phyloP scores from a whole-genome alignment of 2,329 filamentous ascomycete species.

The Curvularia spicifera region DNA sequence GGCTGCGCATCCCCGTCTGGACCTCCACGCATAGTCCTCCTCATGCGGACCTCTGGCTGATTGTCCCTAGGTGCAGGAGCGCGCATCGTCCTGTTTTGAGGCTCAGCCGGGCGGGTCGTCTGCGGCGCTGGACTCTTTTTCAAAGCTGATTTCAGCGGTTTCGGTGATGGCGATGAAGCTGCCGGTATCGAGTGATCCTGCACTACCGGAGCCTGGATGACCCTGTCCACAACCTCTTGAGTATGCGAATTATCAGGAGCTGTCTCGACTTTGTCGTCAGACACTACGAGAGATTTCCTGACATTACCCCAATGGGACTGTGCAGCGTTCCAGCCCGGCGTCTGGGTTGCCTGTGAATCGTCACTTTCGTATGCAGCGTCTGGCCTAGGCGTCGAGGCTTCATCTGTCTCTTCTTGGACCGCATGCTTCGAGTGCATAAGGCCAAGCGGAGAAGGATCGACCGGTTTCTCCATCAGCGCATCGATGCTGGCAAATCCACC shows the following conservation, averaged over 20 bases:
- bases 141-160: slow-evolving; percentile 51
- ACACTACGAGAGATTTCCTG: slow-evolving; percentile 64
- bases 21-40: slow-evolving; percentile 43
- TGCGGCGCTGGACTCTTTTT: slow-evolving; percentile 47
- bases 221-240: slow-evolving; percentile 15
- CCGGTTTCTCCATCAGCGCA: slow-evolving; percentile 70
- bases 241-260: slow-evolving; percentile 3
- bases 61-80: slow-evolving; percentile 12
- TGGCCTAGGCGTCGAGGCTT: slow-evolving; percentile 21
- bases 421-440: slow-evolving; percentile 36
- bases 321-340: slow-evolving; percentile 70
- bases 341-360: slow-evolving; percentile 17
- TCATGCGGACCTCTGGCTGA: slow-evolving; percentile 40
- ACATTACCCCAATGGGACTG: slow-evolving; percentile 74
- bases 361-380: slow-evolving; percentile 16
- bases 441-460: slow-evolving; percentile 36
- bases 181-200: slow-evolving; percentile 10
- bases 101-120: slow-evolving; percentile 19
- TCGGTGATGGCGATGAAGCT: slow-evolving; percentile 28
- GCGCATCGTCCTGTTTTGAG: slow-evolving; percentile 18
- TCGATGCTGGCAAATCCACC: slow-evolving; percentile 75
- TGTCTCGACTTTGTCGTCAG: slow-evolving; percentile 15
- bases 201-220: slow-evolving; percentile 21
- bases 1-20: slow-evolving; percentile 14
- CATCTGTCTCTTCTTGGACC: slow-evolving; percentile 24